These are phyloP conservation scores for Ceratocystis diversiconidia DNA, from an alignment of 2,329 filamentous ascomycete genomes.

Conservation along the genomic window DNA sequence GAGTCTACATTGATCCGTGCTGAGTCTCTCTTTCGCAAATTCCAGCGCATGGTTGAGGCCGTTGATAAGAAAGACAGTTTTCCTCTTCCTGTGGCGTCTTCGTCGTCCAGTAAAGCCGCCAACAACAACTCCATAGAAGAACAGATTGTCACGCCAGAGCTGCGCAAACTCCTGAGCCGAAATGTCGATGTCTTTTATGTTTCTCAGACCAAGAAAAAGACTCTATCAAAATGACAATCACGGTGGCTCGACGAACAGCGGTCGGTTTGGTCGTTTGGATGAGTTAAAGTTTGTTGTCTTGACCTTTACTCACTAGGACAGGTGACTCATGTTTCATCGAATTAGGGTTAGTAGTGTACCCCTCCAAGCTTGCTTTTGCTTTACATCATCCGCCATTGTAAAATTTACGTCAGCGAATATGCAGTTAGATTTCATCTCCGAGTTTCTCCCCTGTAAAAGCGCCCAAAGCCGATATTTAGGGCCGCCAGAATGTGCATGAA, in stretches of 20 bases:
- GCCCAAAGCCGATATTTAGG: background rate
- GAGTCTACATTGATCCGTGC: slow-evolving; percentile 74
- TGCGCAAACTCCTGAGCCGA: slow-evolving; percentile 39
- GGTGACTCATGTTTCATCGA: background rate
- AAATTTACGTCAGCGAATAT: slow-evolving; percentile 9
- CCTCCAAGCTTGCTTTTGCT: background rate
- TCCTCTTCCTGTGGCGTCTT: slow-evolving; percentile 31
- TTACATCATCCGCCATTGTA: background rate
- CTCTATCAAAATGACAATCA: slow-evolving; percentile 13
- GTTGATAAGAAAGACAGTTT: slow-evolving; percentile 87
- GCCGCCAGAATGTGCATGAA: background rate
- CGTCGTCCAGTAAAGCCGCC: slow-evolving; percentile 18
- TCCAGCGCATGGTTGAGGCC: slow-evolving; percentile 75
- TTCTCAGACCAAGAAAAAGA: slow-evolving; percentile 21
- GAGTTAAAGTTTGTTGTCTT: background rate
- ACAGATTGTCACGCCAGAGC: slow-evolving; percentile 42
- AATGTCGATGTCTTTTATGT: slow-evolving; percentile 31
- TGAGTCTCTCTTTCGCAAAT: slow-evolving; percentile 75
- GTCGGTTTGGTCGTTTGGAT: slow-evolving; percentile 14
- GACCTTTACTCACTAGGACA: background rate
- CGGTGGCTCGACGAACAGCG: slow-evolving; percentile 11
- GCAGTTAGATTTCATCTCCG: background rate
- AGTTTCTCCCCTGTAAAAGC: slow-evolving; percentile 3
- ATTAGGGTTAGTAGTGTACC: background rate
- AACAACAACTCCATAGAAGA: slow-evolving; percentile 24